Evolutionary conservation across 331 rosid species (phyloP), one percentile per base, ranked within the genome.

Genomic region (Spiraea crenata): DNA sequence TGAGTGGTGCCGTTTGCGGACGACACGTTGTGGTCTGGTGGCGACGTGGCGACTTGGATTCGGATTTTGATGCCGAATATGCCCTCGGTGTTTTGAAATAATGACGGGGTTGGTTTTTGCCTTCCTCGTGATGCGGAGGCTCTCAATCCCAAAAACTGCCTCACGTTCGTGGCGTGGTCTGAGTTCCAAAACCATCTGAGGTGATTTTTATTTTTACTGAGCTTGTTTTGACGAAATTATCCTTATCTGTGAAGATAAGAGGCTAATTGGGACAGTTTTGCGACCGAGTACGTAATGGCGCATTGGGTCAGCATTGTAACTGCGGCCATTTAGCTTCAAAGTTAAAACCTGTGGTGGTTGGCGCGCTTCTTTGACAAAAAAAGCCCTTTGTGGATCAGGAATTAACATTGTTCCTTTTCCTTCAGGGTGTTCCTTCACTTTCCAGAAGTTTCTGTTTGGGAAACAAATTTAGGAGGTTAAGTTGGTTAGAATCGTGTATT

Each of bases 101-200:
- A 72, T 8, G 46, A 67, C 63, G 12, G 14, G 41, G 41, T 25
- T 73, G 19, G 51, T 74, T 68, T 65, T 65, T 60, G 39, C 37
- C 34, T 49, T 25, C 71, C 83, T 75, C 87, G 77, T 77, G 83
- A 79, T 60, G 50, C 57, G 77, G 70, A 65, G 54, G 38, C 56
- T 41, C 68, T 51, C 35, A 71, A 34, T 57, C 20, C 67, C 63
- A 72, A 69, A 25, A 52, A 70, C 79, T 12, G 61, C 74, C 72
- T 75, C 73, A 19, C 78, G 80, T 61, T 69, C 54, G 52, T 10
- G 71, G 77, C 77, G 72, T 68, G 91, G 80, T 76, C 67, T 55
- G 56, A 38, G 62, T 65, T 51, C 58, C 72, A 55, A 74, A 82
- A 63, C 40, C 41, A 25, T 39, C 67, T 51, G 57, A 68, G 38